Percentiles rank a stretch among this genome's conserved stretches.
Conservation (phyloP, 2,329 filamentous ascomycete species). For the Aspergillus awamori region DNA sequence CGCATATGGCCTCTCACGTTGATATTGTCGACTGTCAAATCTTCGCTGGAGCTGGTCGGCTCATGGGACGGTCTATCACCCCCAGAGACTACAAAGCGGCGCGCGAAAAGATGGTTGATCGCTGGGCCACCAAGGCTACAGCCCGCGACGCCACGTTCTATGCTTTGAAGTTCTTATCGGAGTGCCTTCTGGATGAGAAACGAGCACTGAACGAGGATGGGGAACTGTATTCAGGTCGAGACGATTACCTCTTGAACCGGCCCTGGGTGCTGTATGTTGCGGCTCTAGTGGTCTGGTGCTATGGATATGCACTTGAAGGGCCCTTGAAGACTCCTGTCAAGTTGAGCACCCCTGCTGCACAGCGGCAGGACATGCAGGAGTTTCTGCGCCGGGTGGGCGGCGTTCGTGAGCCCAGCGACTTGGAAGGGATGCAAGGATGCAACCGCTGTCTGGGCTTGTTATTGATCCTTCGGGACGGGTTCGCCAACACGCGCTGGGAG, state of each 20-base stretch:
- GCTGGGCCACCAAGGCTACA: conserved; percentile 85
- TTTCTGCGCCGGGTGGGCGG: conserved; percentile 75
- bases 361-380: conserved; percentile 74
- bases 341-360: conserved; percentile 65
- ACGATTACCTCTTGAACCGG: conserved; percentile 86
- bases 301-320: conserved; percentile 88
- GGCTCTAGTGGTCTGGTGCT: conserved; percentile 89
- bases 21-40: conserved; percentile 98
- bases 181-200: conserved; percentile 67
- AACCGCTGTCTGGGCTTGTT: conserved; percentile 83
- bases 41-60: conserved; percentile 81
- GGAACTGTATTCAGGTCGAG: conserved; percentile 72
- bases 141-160: conserved; percentile 92
- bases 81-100: conserved; percentile 78
- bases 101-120: conserved; percentile 79
- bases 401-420: conserved; percentile 73
- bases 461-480: conserved; percentile 78
- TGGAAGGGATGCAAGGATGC: conserved; percentile 72
- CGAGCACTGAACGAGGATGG: conserved; percentile 26
- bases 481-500: conserved; percentile 85
- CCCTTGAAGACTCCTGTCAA: conserved; percentile 57
- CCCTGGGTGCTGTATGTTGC: conserved; percentile 97
- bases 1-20: conserved; percentile 97
- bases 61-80: conserved; percentile 84
- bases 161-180: conserved; percentile 81